phyloP scores from a whole-genome alignment of 1,284 basidiomycete species.

The Pseudozyma sp. region DNA sequence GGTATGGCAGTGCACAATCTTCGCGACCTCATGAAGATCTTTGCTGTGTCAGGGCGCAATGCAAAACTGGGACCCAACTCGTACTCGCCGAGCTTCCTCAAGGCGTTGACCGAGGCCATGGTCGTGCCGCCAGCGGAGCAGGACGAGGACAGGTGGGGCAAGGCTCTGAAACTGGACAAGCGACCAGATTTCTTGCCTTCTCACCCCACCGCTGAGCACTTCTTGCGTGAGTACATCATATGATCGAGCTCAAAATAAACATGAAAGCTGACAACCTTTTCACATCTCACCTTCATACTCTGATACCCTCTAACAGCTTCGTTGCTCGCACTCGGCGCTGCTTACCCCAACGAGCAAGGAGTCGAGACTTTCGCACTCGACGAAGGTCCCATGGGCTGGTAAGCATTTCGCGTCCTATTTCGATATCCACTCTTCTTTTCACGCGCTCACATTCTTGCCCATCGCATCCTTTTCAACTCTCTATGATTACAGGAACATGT shows the following conservation, averaged over 20 bases:
- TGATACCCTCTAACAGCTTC: constrained; percentile 19
- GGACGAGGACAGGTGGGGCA: constrained; percentile 31
- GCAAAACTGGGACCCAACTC: constrained; percentile 8
- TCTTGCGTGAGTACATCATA: constrained; percentile 39
- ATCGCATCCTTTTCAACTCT: constrained; percentile 5
- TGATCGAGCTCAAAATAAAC: not conserved
- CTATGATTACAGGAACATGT: constrained; percentile 56
- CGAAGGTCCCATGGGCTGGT: constrained; percentile 54
- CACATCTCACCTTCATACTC: not conserved
- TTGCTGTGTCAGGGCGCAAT: constrained; percentile 17
- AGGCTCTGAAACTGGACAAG: constrained; percentile 30
- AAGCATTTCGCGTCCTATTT: constrained; percentile 9
- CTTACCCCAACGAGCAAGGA: constrained; percentile 41
- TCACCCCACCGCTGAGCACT: constrained; percentile 54
- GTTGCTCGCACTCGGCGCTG: constrained; percentile 42
- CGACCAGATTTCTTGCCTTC: constrained; percentile 29
- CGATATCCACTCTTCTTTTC: not conserved
- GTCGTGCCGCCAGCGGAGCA: constrained; percentile 11
- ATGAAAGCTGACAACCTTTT: not conserved
- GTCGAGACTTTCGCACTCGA: constrained; percentile 27
- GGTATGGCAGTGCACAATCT: constrained; percentile 63
- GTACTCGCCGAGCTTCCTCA: constrained; percentile 34
- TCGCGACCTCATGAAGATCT: constrained; percentile 35
- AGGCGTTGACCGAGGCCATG: constrained; percentile 42
- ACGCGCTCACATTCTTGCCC: not conserved